These are phyloP conservation scores for Penicillium alfredii DNA, from an alignment of 495 filamentous ascomycete genomes.

Conservation along the genomic window DNA sequence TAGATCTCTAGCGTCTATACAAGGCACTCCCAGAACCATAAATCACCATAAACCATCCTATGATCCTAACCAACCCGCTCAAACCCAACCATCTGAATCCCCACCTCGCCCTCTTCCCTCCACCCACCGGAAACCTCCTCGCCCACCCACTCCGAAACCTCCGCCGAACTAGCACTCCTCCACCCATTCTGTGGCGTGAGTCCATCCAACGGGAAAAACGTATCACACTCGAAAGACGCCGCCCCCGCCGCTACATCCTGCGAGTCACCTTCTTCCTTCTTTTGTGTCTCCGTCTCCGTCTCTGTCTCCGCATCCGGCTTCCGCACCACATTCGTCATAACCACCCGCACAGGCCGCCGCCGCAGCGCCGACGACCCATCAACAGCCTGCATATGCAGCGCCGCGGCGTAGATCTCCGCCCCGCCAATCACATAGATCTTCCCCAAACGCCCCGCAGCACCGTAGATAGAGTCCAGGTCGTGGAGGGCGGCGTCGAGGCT, in stretches of 20 bases:
- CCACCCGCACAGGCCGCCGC: constrained; percentile 30
- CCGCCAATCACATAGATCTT: constrained; percentile 86
- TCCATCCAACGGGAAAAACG: constrained; percentile 63
- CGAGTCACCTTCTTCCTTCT: too few species aligned
- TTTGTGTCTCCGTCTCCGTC: constrained; percentile 35
- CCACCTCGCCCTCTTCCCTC: constrained; percentile 37
- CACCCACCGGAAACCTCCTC: constrained; percentile 36
- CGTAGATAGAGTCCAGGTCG: constrained; percentile 24
- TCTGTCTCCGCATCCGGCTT: constrained; percentile 48
- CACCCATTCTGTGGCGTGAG: constrained; percentile 27
- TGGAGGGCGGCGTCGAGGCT: constrained; percentile 55
- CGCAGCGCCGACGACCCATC: constrained; percentile 10
- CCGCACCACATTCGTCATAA: constrained; percentile 42
- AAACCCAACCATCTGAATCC: constrained; percentile 42
- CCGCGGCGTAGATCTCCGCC: constrained; percentile 70
- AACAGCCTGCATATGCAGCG: constrained; percentile 41
- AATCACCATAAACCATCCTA: too few species aligned
- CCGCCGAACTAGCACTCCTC: constrained; percentile 30
- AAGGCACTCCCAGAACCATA: too few species aligned
- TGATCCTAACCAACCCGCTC: constrained; percentile 28
- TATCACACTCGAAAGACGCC: constrained; percentile 78
- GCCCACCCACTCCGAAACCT: constrained; percentile 42
- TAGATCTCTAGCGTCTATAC: too few species aligned
- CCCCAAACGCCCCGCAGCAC: constrained; percentile 20
- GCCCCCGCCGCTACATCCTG: too few species aligned